Evolutionary conservation across 23 red algal species (phyloP).

Genomic region (Gracilaria gracilis): DNA sequence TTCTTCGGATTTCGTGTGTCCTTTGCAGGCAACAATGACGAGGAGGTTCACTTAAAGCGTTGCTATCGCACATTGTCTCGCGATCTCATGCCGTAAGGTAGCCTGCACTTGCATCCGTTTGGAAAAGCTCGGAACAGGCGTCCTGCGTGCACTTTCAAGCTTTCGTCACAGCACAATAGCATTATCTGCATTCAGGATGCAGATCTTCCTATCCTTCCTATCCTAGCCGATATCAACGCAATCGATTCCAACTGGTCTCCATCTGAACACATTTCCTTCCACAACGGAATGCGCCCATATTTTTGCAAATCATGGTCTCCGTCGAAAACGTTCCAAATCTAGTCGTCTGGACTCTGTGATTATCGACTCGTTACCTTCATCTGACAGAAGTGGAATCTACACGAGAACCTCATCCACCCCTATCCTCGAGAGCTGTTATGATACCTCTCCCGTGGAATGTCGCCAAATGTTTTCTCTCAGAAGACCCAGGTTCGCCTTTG

Average conservation of each 20-base stretch:
- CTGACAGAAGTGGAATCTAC: neutral
- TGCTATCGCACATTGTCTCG: neutral
- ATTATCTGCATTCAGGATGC: neutral
- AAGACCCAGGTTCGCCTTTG: neutral
- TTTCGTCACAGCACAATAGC: neutral
- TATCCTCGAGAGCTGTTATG: neutral
- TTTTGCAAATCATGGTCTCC: neutral
- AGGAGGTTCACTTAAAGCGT: constrained; percentile 19
- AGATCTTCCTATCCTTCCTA: neutral
- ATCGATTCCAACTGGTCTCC: neutral
- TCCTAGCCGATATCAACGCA: neutral
- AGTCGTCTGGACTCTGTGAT: neutral
- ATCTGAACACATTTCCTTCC: neutral
- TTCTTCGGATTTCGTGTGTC: neutral
- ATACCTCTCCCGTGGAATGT: neutral
- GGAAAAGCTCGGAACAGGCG: neutral
- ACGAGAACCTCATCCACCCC: neutral
- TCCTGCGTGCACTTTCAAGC: neutral
- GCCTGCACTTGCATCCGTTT: neutral
- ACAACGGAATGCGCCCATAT: neutral
- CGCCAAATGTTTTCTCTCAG: neutral
- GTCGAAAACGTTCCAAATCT: neutral
- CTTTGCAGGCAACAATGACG: neutral
- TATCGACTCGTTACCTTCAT: neutral
- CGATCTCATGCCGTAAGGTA: neutral